Percentiles rank a stretch among this genome's conserved stretches.
Evolutionary conservation across 352 stramenopile genomes (phyloP).

Genomic region (Salisapilia sapeloensis): DNA sequence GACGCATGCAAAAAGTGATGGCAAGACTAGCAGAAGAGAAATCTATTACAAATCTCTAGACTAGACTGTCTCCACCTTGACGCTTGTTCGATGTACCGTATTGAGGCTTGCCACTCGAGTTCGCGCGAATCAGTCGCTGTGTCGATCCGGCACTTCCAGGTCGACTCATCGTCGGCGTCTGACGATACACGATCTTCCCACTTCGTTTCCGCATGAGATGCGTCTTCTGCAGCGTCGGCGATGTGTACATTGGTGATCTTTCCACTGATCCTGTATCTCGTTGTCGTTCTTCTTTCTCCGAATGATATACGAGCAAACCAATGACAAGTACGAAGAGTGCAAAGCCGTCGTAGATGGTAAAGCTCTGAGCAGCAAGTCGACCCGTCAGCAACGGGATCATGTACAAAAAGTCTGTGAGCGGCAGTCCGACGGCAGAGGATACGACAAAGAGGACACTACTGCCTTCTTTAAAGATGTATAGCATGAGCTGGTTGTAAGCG

Average conservation of each 20-base stretch:
- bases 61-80: constrained; percentile 2
- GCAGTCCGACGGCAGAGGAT: constrained; percentile 64
- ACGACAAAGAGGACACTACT: constrained; percentile 80
- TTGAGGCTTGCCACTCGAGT: constrained; percentile 18
- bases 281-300: constrained; percentile 69
- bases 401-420: constrained; percentile 71
- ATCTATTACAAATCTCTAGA: no score
- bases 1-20: no score
- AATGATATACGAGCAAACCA: constrained; percentile 75
- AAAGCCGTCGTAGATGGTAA: constrained; percentile 82
- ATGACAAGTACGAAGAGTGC: constrained; percentile 77
- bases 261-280: constrained; percentile 36
- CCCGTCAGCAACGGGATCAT: constrained; percentile 69
- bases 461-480: constrained; percentile 82
- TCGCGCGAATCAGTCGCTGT: constrained; percentile 36
- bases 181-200: constrained; percentile 69
- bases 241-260: constrained; percentile 78
- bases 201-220: constrained; percentile 67
- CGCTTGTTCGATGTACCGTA: constrained; percentile 31
- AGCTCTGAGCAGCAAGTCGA: constrained; percentile 35
- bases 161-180: constrained; percentile 31
- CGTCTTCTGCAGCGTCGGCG: constrained; percentile 66
- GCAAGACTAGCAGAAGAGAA: no score
- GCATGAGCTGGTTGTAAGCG: constrained; percentile 79
- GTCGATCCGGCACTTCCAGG: constrained; percentile 14